A percentile compares a stretch with the other conserved stretches of the same genome.
Evolutionary conservation across 148 eudicot genomes (phyloP).

Genomic region (Fagopyrum esculentum): DNA sequence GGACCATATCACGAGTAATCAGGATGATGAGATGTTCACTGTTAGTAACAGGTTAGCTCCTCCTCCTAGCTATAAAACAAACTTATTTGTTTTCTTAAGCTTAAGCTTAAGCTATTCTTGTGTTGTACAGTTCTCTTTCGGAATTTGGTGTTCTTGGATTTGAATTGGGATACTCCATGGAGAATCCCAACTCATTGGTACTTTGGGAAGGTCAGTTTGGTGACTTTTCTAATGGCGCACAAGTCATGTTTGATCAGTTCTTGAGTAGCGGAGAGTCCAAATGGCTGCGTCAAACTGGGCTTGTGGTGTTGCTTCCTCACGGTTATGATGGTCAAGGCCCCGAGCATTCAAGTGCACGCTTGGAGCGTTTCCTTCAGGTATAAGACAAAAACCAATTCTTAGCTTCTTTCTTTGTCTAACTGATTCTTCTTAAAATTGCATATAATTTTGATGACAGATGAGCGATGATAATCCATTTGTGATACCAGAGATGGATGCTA

Average conservation of each 20-base stretch:
- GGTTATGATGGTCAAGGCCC: conserved; percentile 88
- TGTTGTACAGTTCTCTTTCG: conserved; percentile 59
- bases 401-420: no score
- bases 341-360: conserved; percentile 74
- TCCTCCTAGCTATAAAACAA: background rate
- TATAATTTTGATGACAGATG: conserved; percentile 32
- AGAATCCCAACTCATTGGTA: conserved; percentile 74
- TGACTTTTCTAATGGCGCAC: conserved; percentile 27
- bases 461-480: conserved; percentile 67
- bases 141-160: conserved; percentile 80
- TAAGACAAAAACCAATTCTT: background rate
- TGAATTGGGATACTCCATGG: conserved; percentile 78
- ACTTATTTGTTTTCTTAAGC: no score
- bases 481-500: conserved; percentile 81
- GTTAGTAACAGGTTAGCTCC: conserved; percentile 68
- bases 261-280: conserved; percentile 24
- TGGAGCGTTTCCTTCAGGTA: conserved; percentile 87
- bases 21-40: conserved; percentile 74
- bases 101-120: background rate
- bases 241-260: conserved; percentile 21
- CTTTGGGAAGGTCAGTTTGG: conserved; percentile 77
- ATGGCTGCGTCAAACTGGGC: conserved; percentile 23
- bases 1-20: conserved; percentile 65
- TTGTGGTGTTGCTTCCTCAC: conserved; percentile 54
- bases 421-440: no score